phyloP scores from a whole-genome alignment of 169 alveolate genomes.

The Cystoisospora suis region DNA sequence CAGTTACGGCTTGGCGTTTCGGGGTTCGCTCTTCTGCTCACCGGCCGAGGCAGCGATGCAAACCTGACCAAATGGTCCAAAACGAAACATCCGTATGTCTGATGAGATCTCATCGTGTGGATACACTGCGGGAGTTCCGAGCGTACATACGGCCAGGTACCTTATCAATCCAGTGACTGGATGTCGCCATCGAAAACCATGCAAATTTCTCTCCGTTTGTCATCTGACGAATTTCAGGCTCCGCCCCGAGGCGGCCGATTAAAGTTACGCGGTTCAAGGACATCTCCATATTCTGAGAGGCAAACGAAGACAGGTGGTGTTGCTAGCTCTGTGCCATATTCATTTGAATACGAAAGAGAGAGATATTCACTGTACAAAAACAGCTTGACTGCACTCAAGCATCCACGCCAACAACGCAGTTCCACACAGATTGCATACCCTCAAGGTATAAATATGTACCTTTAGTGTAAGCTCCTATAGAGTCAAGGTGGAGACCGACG shows the following conservation, averaged over 20 bases:
- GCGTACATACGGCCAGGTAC: too few species aligned
- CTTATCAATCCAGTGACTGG: conserved; percentile 71
- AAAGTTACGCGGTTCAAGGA: conserved; percentile 49
- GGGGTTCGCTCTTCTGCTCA: too few species aligned
- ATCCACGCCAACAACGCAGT: not conserved
- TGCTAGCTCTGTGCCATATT: too few species aligned
- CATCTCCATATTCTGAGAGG: conserved; percentile 16
- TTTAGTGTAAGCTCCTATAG: too few species aligned
- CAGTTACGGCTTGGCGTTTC: too few species aligned
- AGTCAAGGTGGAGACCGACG: too few species aligned
- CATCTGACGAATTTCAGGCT: conserved; percentile 53
- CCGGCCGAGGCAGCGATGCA: too few species aligned
- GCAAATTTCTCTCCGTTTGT: conserved; percentile 72
- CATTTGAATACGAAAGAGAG: not conserved
- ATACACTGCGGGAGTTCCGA: too few species aligned
- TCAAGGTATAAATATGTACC: not conserved
- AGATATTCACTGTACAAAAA: not conserved
- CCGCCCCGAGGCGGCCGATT: conserved; percentile 37
- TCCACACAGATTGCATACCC: not conserved
- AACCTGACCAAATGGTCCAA: too few species aligned
- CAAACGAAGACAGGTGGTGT: not conserved
- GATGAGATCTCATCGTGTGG: too few species aligned
- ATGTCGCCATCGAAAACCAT: conserved; percentile 70
- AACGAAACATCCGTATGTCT: too few species aligned
- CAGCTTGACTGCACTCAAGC: not conserved